Base-by-base conservation (phyloP, 495 filamentous ascomycete species). In the Penicillium arizonense region DNA sequence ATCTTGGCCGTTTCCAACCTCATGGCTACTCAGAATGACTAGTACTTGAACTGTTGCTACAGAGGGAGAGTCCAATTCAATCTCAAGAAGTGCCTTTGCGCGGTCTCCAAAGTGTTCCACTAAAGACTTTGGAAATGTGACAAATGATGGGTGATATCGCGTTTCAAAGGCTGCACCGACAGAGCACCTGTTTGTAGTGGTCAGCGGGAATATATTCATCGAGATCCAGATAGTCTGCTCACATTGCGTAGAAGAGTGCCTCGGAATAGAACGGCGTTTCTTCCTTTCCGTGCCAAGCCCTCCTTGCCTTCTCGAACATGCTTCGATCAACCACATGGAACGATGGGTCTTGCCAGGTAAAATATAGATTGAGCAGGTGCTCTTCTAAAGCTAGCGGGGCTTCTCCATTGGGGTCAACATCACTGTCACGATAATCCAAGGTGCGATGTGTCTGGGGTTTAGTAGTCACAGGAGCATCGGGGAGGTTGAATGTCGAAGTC, bases 321-420 rank as follows among this genome's bases (percentile, higher is more conserved):
- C 56, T 32, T 30, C 54, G 42, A 41, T 72, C 61, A 6, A 74
- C 62, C 3, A 64, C 61, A 46, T 68, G 64, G 20, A 69, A 53
- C 8, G 46, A 50, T 3, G 72, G 69, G 47, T 74, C 58, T 39
- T 75, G 58, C 72, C 72, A 75, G 4, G 55, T 43, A 40, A 75
- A 74, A 37, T 65, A 75, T 0, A 75, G 57, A 39, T 65, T 57
- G 28, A 64, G 53, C 4, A 75, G 56, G 48, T 73, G 73, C 6
- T 63, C 42, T 41, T 72, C 65, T 5, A 72, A 45, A 3, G 11
- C 50, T 14, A 33, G 14, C 13, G 54, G 47, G 5, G 65, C 47
- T 10, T 59, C 45, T 24, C 33, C 47, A n/a, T 58, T 47, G 9
- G 67, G 12, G 1, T 57, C 57, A 10, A 52, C 28, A 5, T 36